phyloP scores from a whole-genome alignment of 176 grass and related monocot species.

The Hsuehochloa calcarea region DNA sequence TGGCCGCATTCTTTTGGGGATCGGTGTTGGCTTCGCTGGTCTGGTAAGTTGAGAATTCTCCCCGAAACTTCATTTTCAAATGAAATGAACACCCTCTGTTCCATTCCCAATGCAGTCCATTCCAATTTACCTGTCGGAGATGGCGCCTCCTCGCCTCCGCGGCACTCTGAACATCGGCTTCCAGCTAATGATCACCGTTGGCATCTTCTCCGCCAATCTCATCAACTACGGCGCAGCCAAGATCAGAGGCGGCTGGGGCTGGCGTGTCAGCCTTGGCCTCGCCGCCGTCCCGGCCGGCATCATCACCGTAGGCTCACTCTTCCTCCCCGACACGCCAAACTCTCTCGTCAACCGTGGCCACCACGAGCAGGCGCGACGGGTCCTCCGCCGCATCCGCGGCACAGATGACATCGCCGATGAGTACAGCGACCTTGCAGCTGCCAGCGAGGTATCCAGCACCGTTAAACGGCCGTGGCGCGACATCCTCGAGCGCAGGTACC shows the following conservation, averaged over 20 bases:
- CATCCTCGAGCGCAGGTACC: constrained; percentile 22
- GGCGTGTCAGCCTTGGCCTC: constrained; percentile 35
- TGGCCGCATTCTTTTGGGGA: constrained; percentile 20
- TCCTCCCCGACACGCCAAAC: constrained; percentile 34
- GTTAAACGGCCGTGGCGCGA: background rate
- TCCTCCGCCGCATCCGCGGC: constrained; percentile 28
- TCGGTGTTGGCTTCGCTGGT: background rate
- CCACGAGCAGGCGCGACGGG: background rate
- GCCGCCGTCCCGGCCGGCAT: constrained; percentile 20
- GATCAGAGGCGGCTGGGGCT: constrained; percentile 18
- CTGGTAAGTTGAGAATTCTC: background rate
- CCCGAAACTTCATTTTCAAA: background rate
- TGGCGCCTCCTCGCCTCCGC: constrained; percentile 21
- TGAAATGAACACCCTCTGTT: background rate
- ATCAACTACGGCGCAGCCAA: constrained; percentile 33
- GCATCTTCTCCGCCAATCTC: constrained; percentile 37
- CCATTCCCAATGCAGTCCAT: background rate
- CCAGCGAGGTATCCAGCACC: background rate
- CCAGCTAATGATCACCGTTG: constrained; percentile 42
- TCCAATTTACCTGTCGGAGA: constrained; percentile 39
- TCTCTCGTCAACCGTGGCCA: constrained; percentile 26
- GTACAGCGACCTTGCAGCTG: constrained; percentile 17
- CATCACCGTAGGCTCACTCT: constrained; percentile 17
- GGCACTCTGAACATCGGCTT: constrained; percentile 40
- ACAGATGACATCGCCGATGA: background rate